Percentiles rank a stretch among this genome's conserved stretches.
phyloP scores from a whole-genome alignment of 371 early-diverging fungal genomes.

The Homolaphlyctis polyrhiza region DNA sequence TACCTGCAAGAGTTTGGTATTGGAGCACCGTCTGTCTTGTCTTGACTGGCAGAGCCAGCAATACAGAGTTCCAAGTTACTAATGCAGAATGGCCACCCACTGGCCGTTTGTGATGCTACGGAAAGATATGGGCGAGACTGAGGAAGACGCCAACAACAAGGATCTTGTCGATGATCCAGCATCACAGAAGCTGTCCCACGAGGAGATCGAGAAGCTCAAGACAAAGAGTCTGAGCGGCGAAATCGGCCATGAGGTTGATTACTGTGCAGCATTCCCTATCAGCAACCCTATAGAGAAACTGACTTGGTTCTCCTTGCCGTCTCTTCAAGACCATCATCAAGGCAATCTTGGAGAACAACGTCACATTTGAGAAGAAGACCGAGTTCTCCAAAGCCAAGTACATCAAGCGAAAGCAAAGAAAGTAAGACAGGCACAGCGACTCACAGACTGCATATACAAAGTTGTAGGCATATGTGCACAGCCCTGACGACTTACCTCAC shows the following conservation, averaged over 20 bases:
- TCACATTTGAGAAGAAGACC: constrained; percentile 85
- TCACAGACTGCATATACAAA: too few relatives aligned
- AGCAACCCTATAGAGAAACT: not conserved
- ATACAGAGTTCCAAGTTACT: too few relatives aligned
- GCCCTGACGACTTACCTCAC: too few relatives aligned
- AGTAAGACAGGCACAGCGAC: too few relatives aligned
- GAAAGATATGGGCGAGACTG: constrained; percentile 30
- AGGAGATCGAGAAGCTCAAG: constrained; percentile 82
- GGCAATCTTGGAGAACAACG: constrained; percentile 64
- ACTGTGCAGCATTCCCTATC: too few relatives aligned
- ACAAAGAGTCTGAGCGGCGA: constrained; percentile 66
- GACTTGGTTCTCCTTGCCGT: too few relatives aligned
- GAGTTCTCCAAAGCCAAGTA: constrained; percentile 95
- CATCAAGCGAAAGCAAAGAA: constrained; percentile 85
- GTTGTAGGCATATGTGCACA: too few relatives aligned
- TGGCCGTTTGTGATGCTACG: not conserved
- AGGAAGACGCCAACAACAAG: constrained; percentile 81
- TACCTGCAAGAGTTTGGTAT: constrained; percentile 16
- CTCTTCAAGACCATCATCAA: constrained; percentile 13
- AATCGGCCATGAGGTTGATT: constrained; percentile 44
- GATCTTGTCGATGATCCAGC: constrained; percentile 66
- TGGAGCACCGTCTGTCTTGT: constrained; percentile 15
- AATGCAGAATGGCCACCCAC: not conserved
- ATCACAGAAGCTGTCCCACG: constrained; percentile 75
- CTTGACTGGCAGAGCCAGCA: not conserved